Percentiles rank a stretch among this genome's conserved stretches.
phyloP scores from a whole-genome alignment of 1,284 basidiomycete species.

The Boletus hoseneyae region DNA sequence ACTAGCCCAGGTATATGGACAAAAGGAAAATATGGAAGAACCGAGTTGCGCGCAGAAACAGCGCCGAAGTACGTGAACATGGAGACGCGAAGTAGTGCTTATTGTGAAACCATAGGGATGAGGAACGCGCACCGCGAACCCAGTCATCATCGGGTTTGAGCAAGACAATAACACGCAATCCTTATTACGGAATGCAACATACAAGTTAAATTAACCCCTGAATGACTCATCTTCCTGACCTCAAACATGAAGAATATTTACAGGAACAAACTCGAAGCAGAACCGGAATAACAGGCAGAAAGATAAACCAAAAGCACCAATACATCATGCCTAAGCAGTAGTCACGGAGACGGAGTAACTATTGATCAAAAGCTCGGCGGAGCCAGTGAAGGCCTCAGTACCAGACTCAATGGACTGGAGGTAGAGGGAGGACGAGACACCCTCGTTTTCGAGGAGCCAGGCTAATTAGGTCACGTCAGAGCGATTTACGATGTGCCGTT shows the following conservation, averaged over 20 bases:
- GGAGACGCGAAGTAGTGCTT: constrained; percentile 21
- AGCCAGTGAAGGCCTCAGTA: constrained; percentile 45
- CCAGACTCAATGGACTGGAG: constrained; percentile 47
- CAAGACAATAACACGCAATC: constrained; percentile 25
- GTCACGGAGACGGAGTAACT: constrained; percentile 36
- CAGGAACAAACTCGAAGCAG: background rate
- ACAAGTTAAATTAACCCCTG: constrained; percentile 17
- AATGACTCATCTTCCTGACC: background rate
- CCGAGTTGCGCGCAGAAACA: constrained; percentile 1
- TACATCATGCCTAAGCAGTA: background rate
- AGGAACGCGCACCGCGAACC: background rate
- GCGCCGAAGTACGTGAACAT: constrained; percentile 21
- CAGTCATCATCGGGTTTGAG: constrained; percentile 10
- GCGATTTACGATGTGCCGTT: background rate
- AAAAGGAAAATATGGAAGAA: constrained; percentile 21
- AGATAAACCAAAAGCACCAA: background rate
- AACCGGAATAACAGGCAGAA: background rate
- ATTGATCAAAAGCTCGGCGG: constrained; percentile 39
- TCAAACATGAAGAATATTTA: background rate
- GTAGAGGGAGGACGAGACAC: constrained; percentile 41
- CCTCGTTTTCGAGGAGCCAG: constrained; percentile 40
- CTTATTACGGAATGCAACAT: constrained; percentile 2
- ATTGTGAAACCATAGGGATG: constrained; percentile 33
- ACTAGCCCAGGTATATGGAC: constrained; percentile 10
- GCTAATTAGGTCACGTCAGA: constrained; percentile 26